phyloP scores from a whole-genome alignment of 345 rosid genomes.

The Citrus mangshanensis region DNA sequence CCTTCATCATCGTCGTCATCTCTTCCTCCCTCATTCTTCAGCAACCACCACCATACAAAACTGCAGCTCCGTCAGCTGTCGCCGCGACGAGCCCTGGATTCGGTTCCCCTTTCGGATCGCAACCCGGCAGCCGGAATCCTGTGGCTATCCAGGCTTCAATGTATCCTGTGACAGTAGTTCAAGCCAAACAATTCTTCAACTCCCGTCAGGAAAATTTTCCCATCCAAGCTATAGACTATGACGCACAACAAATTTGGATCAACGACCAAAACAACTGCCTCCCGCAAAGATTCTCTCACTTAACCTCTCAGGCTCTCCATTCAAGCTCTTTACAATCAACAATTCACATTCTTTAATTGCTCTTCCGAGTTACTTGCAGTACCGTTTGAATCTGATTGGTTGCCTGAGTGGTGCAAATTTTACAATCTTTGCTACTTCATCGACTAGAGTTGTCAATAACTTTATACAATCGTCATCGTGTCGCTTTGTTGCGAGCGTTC shows the following conservation, averaged over 20 bases:
- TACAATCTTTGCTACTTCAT: conserved; percentile 65
- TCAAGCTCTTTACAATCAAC: conserved; percentile 36
- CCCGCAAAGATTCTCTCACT: conserved; percentile 52
- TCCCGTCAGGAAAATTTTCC: conserved; percentile 49
- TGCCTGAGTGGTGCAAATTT: conserved; percentile 47
- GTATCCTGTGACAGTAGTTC: conserved; percentile 42
- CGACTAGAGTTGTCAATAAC: conserved; percentile 6
- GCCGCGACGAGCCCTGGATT: conserved; percentile 33
- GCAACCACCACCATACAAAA: background rate
- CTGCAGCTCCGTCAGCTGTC: conserved; percentile 40
- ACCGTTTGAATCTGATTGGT: conserved; percentile 46
- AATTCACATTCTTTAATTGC: conserved; percentile 60
- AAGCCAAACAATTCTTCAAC: conserved; percentile 33
- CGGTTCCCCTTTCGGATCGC: conserved; percentile 59
- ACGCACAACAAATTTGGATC: conserved; percentile 57
- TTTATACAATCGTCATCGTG: conserved; percentile 38
- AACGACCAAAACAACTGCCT: conserved; percentile 62
- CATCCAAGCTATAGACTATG: conserved; percentile 53
- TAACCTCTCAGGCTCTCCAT: conserved; percentile 55
- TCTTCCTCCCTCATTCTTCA: background rate
- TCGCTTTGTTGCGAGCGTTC: conserved; percentile 19
- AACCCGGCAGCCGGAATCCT: conserved; percentile 32
- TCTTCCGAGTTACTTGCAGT: conserved; percentile 27
- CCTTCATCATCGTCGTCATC: background rate
- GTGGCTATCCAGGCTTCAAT: conserved; percentile 58